These are phyloP conservation scores for Colletotrichum tropicicola DNA, from an alignment of 2,329 filamentous ascomycete species.

Conservation along the genomic window DNA sequence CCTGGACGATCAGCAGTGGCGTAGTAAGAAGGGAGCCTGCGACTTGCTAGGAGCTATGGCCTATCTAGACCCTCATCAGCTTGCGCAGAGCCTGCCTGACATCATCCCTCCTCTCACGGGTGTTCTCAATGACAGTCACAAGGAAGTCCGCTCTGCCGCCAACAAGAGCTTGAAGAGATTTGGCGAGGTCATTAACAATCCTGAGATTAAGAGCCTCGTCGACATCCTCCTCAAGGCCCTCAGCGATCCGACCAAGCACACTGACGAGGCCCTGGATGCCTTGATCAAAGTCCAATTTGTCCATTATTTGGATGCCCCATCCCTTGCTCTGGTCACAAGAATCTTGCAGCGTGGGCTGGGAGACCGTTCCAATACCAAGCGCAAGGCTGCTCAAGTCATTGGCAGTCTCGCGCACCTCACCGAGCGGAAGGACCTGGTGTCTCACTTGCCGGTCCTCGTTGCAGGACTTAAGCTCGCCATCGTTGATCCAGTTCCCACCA, in stretches of 20 bases:
- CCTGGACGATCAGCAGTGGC: constrained; percentile 95
- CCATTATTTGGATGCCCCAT: constrained; percentile 97
- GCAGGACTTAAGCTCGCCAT: constrained; percentile 88
- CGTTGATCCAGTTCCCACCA: constrained; percentile 95
- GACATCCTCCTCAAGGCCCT: constrained; percentile 93
- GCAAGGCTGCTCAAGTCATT: constrained; percentile 97
- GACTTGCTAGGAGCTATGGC: constrained; percentile 98
- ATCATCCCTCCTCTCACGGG: constrained; percentile 96
- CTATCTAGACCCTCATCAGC: constrained; percentile 94
- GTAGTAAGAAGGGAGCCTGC: constrained; percentile 97
- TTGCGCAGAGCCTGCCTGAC: constrained; percentile 90
- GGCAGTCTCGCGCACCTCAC: constrained; percentile 97
- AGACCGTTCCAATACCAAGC: constrained; percentile 93
- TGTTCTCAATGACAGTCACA: constrained; percentile 97
- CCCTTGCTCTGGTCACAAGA: constrained; percentile 91
- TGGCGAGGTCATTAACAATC: constrained; percentile 97
- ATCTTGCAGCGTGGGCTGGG: constrained; percentile 92
- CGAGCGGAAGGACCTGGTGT: constrained; percentile 91
- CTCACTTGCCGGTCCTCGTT: constrained; percentile 91
- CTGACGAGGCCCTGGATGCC: constrained; percentile 90
- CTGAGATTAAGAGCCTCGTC: constrained; percentile 93
- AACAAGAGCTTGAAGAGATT: constrained; percentile 98
- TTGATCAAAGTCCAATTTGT: constrained; percentile 99
- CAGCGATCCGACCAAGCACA: constrained; percentile 97
- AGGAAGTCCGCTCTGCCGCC: constrained; percentile 90